These are phyloP conservation scores for Coemansia sp. DNA, from an alignment of 192 early-diverging fungal genomes.

Conservation along the genomic window DNA sequence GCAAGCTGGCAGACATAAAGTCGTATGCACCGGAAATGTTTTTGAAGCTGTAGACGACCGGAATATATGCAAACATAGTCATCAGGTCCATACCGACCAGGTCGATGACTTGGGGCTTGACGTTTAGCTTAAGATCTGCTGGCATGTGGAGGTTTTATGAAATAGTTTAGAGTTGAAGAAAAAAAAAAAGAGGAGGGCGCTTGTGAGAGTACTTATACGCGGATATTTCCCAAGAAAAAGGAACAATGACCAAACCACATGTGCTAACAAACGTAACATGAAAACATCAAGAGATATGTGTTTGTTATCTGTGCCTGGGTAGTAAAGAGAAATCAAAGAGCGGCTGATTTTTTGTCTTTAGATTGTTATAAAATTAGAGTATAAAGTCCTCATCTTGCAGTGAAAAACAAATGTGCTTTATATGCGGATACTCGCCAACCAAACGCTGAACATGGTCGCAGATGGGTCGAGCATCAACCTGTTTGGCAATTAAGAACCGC, in stretches of 20 bases:
- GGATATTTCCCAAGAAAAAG: too few relatives aligned
- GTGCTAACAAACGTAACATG: too few relatives aligned
- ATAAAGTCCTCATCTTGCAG: background rate
- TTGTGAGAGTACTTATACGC: too few relatives aligned
- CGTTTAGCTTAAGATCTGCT: background rate
- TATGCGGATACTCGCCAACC: background rate
- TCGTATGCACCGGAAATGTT: background rate
- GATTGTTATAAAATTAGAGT: background rate
- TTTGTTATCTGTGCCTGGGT: too few relatives aligned
- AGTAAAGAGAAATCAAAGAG: too few relatives aligned
- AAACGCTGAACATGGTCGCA: background rate
- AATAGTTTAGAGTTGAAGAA: too few relatives aligned
- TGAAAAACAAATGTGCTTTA: background rate
- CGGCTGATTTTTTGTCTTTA: too few relatives aligned
- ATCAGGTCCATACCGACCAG: background rate
- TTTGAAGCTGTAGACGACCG: conserved; percentile 1
- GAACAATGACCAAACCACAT: too few relatives aligned
- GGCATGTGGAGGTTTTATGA: too few relatives aligned
- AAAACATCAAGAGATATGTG: too few relatives aligned
- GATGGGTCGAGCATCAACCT: background rate
- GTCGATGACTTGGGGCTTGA: conserved; percentile 5
- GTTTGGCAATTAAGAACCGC: background rate
- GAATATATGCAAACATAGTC: background rate
- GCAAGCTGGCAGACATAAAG: conserved; percentile 12
- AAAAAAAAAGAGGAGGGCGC: too few relatives aligned